These are phyloP conservation scores for Trametes hirsuta DNA, from an alignment of 1,284 basidiomycete genomes.

Conservation along the genomic window DNA sequence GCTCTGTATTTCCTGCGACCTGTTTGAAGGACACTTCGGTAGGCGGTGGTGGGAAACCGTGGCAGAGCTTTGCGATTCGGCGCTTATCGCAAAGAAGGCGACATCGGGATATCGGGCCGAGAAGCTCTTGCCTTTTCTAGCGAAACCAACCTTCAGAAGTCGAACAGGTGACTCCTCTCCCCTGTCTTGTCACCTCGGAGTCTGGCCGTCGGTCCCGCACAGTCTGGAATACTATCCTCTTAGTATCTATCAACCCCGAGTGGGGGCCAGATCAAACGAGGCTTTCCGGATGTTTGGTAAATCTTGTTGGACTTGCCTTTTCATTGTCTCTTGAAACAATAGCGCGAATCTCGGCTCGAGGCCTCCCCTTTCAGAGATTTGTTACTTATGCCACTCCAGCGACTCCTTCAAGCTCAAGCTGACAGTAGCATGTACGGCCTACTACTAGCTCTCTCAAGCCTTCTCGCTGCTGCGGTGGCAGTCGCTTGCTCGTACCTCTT, in stretches of 20 bases:
- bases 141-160: not conserved
- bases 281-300: slow-evolving; percentile 1
- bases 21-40: no score
- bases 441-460: slow-evolving; percentile 11
- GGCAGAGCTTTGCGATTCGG: not conserved
- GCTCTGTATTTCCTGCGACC: not conserved
- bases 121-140: slow-evolving; percentile 8
- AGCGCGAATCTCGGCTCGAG: slow-evolving; percentile 6
- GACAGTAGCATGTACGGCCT: slow-evolving; percentile 4
- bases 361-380: not conserved
- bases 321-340: slow-evolving; percentile 24
- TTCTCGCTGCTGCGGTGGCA: slow-evolving; percentile 21
- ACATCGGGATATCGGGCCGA: slow-evolving; percentile 6
- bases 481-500: slow-evolving; percentile 26
- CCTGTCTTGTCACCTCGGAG: not conserved
- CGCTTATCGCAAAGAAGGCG: not conserved
- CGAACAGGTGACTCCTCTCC: not conserved
- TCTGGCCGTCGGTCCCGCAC: not conserved
- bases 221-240: not conserved
- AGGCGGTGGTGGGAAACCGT: not conserved
- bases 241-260: not conserved
- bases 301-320: slow-evolving; percentile 1
- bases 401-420: not conserved
- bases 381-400: slow-evolving; percentile 10
- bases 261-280: not conserved